phyloP scores from a whole-genome alignment of 805 yeast genomes.

The Yarrowia sp. region DNA sequence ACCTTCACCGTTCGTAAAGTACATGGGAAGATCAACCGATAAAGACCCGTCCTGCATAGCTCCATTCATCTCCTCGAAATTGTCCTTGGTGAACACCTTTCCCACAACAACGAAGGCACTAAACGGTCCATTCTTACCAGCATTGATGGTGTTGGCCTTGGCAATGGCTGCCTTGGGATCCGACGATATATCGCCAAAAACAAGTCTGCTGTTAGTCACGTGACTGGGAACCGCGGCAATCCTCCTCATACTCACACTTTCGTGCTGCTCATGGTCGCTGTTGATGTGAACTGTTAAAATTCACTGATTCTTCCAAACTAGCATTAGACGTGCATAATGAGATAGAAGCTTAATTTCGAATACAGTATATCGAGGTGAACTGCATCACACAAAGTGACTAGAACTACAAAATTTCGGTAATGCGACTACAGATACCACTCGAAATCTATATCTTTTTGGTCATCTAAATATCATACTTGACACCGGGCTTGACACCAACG shows the following conservation, averaged over 20 bases:
- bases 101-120: conserved; percentile 10
- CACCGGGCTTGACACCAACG: conserved; percentile 34
- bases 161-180: conserved; percentile 12
- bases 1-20: background rate
- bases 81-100: background rate
- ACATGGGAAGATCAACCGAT: background rate
- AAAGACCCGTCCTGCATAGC: conserved; percentile 12
- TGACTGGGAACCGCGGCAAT: too few relatives aligned
- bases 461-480: conserved; percentile 19
- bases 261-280: conserved; percentile 8
- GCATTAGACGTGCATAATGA: background rate
- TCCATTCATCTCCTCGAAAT: conserved; percentile 1
- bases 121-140: conserved; percentile 18
- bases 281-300: background rate
- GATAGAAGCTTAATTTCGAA: background rate
- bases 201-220: conserved; percentile 10
- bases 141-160: conserved; percentile 16
- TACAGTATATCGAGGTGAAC: too few relatives aligned
- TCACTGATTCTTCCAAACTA: background rate
- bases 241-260: conserved; percentile 6
- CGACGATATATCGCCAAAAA: conserved; percentile 16
- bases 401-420: too few relatives aligned
- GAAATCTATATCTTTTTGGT: background rate
- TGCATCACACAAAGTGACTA: too few relatives aligned
- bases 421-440: background rate